These are phyloP conservation scores for Aquilaria agallochum DNA, from an alignment of 441 rosid genomes.

Conservation along the genomic window DNA sequence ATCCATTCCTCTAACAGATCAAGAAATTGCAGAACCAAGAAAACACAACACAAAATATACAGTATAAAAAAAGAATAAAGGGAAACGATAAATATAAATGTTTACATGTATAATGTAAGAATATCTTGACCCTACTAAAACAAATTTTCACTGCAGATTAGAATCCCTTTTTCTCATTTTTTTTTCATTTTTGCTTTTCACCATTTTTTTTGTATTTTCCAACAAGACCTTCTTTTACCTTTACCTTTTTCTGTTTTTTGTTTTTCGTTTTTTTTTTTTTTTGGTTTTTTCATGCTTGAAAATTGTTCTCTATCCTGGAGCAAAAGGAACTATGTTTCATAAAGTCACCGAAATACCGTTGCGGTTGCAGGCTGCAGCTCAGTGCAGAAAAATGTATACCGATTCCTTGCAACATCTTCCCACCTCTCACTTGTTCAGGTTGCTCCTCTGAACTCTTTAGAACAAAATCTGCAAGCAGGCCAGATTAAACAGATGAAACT, in stretches of 20 bases:
- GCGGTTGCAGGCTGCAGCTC: conserved; percentile 11
- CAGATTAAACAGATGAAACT: conserved; percentile 19
- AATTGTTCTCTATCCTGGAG: conserved; percentile 19
- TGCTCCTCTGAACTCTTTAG: conserved; percentile 2
- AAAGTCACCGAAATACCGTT: conserved; percentile 4
- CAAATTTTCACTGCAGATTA: background rate
- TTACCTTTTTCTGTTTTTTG: conserved; percentile 1
- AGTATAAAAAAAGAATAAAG: background rate
- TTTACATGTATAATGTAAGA: conserved; percentile 1
- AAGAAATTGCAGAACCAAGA: too few relatives aligned
- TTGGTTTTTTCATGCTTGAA: too few relatives aligned
- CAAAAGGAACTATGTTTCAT: conserved; percentile 5
- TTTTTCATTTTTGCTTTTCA: background rate
- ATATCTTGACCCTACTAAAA: too few relatives aligned
- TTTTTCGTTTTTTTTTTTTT: background rate
- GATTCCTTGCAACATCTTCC: conserved; percentile 14
- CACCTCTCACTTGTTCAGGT: conserved; percentile 10
- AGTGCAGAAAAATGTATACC: conserved; percentile 17
- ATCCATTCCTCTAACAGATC: too few relatives aligned
- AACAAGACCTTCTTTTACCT: conserved; percentile 10
- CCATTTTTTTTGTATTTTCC: conserved; percentile 1
- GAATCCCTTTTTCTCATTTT: background rate
- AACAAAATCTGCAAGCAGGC: conserved; percentile 13
- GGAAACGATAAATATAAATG: conserved; percentile 1
- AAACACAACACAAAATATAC: too few relatives aligned